Evolutionary conservation across 2,329 filamentous ascomycete genomes (phyloP).

Genomic region (Daldinia eschscholtzii): DNA sequence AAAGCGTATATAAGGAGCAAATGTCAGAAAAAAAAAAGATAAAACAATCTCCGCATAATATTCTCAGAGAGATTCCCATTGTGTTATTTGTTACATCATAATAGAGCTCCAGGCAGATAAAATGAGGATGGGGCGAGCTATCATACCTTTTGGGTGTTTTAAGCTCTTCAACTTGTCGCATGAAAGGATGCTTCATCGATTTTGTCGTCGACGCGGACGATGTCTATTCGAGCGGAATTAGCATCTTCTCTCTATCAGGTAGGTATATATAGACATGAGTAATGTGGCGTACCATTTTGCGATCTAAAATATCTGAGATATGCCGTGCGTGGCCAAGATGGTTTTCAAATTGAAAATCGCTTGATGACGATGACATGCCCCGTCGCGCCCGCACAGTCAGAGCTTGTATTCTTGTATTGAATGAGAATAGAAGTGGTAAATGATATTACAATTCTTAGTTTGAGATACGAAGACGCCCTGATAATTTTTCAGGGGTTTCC

Average conservation of each 20-base stretch:
- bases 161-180: constrained; percentile 83
- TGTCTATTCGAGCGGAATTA: constrained; percentile 60
- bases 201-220: constrained; percentile 81
- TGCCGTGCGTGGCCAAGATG: constrained; percentile 42
- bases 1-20: constrained; percentile 21
- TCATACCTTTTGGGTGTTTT: constrained; percentile 92
- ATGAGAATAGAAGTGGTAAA: background rate
- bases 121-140: constrained; percentile 1
- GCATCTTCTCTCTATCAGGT: background rate
- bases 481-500: constrained; percentile 21
- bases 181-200: constrained; percentile 79
- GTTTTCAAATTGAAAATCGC: constrained; percentile 38
- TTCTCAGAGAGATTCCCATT: constrained; percentile 99
- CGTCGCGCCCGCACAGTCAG: constrained; percentile 12
- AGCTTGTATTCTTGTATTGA: background rate
- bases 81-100: constrained; percentile 74
- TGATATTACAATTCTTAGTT: background rate
- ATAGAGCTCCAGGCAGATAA: constrained; percentile 36
- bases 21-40: constrained; percentile 49
- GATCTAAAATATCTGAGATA: constrained; percentile 38
- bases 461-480: constrained; percentile 9
- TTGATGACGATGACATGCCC: constrained; percentile 45
- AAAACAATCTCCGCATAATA: constrained; percentile 87
- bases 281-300: constrained; percentile 45
- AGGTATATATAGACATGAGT: background rate